phyloP scores from a whole-genome alignment of 345 rosid genomes.

The Populus nigra region DNA sequence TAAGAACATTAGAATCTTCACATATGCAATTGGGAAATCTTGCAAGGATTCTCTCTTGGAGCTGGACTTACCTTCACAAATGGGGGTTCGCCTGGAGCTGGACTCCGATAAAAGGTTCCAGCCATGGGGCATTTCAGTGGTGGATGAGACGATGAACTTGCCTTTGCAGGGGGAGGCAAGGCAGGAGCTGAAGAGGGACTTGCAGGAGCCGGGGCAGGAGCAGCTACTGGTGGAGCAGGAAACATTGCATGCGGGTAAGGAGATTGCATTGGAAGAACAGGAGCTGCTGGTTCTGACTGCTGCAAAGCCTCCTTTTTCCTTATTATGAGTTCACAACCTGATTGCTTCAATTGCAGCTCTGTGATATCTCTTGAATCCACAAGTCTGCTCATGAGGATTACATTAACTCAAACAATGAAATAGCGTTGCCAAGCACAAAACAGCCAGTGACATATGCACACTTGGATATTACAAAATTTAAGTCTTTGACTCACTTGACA shows the following conservation, averaged over 20 bases:
- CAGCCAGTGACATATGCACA: background rate
- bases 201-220: constrained; percentile 34
- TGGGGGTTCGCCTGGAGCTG: constrained; percentile 88
- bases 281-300: constrained; percentile 41
- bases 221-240: constrained; percentile 38
- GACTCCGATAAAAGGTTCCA: constrained; percentile 84
- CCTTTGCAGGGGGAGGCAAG: constrained; percentile 42
- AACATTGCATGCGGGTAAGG: constrained; percentile 40
- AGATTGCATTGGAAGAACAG: constrained; percentile 41
- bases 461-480: background rate
- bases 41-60: background rate
- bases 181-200: constrained; percentile 40
- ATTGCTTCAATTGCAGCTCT: constrained; percentile 85
- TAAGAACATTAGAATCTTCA: too few species aligned
- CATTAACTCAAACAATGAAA: constrained; percentile 8
- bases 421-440: background rate
- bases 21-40: background rate
- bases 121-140: constrained; percentile 91
- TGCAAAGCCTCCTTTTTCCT: constrained; percentile 86
- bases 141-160: constrained; percentile 50
- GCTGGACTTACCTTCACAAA: constrained; percentile 71
- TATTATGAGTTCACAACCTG: constrained; percentile 71
- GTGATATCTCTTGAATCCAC: constrained; percentile 86
- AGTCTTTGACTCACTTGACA: constrained; percentile 59
- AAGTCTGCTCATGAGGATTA: constrained; percentile 49